phyloP scores from a whole-genome alignment of 2,329 filamentous ascomycete species.

The Gremmenia infestans region DNA sequence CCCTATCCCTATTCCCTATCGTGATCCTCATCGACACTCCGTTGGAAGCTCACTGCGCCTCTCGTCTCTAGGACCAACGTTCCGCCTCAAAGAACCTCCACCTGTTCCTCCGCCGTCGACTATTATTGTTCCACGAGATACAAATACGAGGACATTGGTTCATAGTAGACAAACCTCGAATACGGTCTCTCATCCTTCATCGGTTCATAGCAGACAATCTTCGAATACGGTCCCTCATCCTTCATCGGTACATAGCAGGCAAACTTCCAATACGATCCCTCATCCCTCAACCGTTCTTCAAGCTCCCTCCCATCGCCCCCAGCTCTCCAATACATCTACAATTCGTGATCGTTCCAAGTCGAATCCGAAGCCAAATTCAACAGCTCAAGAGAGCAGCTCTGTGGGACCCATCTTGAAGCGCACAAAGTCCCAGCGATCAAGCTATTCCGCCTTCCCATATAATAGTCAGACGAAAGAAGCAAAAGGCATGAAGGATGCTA shows the following conservation, averaged over 20 bases:
- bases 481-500: constrained; percentile 4
- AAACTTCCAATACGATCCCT: no score
- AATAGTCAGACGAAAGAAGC: background rate
- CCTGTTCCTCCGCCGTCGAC: background rate
- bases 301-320: background rate
- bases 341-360: background rate
- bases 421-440: background rate
- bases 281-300: background rate
- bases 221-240: background rate
- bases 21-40: background rate
- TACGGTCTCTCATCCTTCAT: no score
- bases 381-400: background rate
- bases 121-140: background rate
- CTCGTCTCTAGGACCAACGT: background rate
- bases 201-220: background rate
- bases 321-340: background rate
- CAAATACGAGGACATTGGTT: no score
- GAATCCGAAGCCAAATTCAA: background rate
- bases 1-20: no score
- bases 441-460: background rate
- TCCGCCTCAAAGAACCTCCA: background rate
- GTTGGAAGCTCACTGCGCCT: background rate
- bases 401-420: background rate
- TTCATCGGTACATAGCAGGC: no score
- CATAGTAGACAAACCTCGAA: no score